Percentiles rank a stretch among this genome's conserved stretches.
Conservation (phyloP, 2,329 filamentous ascomycete species). For the Nigrograna mackinnonii region DNA sequence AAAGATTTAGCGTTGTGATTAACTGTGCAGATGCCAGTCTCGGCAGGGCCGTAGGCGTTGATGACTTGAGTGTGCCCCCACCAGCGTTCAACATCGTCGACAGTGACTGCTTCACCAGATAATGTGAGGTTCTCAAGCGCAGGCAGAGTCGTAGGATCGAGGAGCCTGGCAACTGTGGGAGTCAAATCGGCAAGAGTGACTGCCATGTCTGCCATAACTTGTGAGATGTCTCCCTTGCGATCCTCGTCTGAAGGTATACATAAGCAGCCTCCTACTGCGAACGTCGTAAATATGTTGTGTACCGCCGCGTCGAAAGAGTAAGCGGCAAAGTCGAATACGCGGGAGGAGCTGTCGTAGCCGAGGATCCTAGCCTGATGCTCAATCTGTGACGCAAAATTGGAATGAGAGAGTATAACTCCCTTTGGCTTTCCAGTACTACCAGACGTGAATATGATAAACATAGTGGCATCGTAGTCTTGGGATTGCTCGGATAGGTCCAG, state of each 20-base stretch:
- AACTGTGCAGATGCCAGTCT: neutral
- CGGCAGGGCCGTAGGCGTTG: constrained; percentile 7
- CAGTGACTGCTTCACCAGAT: constrained; percentile 5
- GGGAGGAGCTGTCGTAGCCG: constrained; percentile 56
- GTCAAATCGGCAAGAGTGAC: constrained; percentile 8
- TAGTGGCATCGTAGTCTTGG: no score
- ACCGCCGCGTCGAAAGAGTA: constrained; percentile 54
- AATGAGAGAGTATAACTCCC: constrained; percentile 55
- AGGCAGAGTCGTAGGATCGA: constrained; percentile 21
- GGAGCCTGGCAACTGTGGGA: constrained; percentile 30
- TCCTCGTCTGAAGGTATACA: constrained; percentile 57
- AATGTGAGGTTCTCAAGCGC: constrained; percentile 2
- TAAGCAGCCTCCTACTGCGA: constrained; percentile 50
- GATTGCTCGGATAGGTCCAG: no score
- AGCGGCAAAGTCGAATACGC: constrained; percentile 54
- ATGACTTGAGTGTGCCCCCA: neutral
- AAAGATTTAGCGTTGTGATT: neutral
- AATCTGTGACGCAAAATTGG: neutral
- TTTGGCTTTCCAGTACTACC: constrained; percentile 47
- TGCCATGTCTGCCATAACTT: neutral
- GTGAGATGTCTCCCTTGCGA: constrained; percentile 46
- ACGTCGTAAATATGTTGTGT: constrained; percentile 53
- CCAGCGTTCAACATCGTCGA: neutral
- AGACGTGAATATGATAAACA: constrained; percentile 46
- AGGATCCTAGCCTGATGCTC: constrained; percentile 36